Base-by-base conservation (phyloP, 371 early-diverging fungal genomes). In the Mitosporidium daphniae region DNA sequence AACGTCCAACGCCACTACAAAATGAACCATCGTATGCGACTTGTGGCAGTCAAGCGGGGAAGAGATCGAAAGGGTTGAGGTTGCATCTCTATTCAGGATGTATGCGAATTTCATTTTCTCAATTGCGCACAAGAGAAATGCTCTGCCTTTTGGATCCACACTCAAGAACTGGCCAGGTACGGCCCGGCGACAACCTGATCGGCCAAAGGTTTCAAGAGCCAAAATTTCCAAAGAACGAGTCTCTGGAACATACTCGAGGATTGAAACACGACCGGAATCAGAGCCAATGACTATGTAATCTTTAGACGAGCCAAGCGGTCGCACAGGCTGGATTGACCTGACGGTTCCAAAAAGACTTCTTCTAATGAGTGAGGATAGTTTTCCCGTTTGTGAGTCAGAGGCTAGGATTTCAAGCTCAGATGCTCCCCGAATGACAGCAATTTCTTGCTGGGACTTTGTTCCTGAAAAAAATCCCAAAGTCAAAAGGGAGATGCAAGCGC, bases 391-490 rank as follows among this genome's bases (percentile, higher is more conserved):
- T 2, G 65, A 42, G 38, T 82, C 72, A 1, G 65, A 57, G 32
- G 55, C 41, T 29, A 74, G 41, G 16, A 86, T 47, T 43, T 80
- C 78, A 19, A 91, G 41, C 10, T 55, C 47, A 24, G 59, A 60
- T n/a, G 34, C 29, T 16, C 61, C 57, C 24, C 67, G 59, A 4
- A 66, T 72, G 11, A 77, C 56, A 14, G 68, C 49, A 25, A 86
- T 53, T 32, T 91, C 86, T 44, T 91, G 86, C 26, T 56, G 52
- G n/a, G n/a, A n/a, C 38, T 65, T 71, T 3, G 55, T 57, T 8
- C 84, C 86, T 12, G 68, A 58, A 39, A 86, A 91, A 45, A 78
- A 71, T 7, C 91, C 91, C n/a, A n/a, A n/a, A n/a, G n/a, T n/a
- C n/a, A n/a, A n/a, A n/a, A n/a, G n/a, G n/a, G n/a, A n/a, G n/a